A percentile compares a stretch with the other conserved stretches of the same genome.
These are phyloP conservation scores for Cinchona pubescens DNA, from an alignment of 257 asterid species.

Conservation along the genomic window DNA sequence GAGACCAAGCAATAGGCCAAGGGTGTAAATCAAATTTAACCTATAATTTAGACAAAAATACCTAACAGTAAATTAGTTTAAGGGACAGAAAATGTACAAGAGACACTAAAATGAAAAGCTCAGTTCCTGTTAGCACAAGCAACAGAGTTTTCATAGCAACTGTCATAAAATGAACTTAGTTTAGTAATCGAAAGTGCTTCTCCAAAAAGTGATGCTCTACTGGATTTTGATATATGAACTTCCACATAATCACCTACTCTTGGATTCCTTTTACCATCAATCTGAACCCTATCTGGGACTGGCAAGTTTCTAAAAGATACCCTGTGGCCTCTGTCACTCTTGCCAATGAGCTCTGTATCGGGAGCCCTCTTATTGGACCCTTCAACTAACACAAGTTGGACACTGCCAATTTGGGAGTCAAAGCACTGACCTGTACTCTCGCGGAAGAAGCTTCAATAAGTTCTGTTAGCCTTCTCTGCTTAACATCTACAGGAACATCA, in stretches of 20 bases:
- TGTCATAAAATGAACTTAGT: conserved; percentile 60
- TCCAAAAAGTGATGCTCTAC: conserved; percentile 80
- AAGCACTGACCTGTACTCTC: conserved; percentile 81
- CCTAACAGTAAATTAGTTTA: neutral
- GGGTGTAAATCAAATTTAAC: neutral
- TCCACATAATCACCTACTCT: conserved; percentile 73
- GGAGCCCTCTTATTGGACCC: conserved; percentile 97
- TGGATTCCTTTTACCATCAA: conserved; percentile 54
- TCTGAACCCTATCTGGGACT: conserved; percentile 52
- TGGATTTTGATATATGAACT: conserved; percentile 61
- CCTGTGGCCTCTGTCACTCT: conserved; percentile 92
- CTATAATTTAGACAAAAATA: neutral
- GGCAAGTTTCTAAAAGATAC: conserved; percentile 57
- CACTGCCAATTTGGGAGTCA: conserved; percentile 68
- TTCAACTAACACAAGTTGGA: conserved; percentile 87
- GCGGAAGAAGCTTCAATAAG: conserved; percentile 75
- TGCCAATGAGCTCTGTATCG: conserved; percentile 83
- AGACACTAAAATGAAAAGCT: conserved; percentile 12
- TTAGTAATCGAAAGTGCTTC: conserved; percentile 68
- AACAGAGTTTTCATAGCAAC: conserved; percentile 36
- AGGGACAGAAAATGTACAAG: neutral
- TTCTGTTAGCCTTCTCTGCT: conserved; percentile 86
- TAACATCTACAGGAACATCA: conserved; percentile 75
- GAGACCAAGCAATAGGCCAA: neutral
- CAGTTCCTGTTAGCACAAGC: conserved; percentile 44